phyloP scores from a whole-genome alignment of 306 rosid genomes.

The Rosa lucieae region DNA sequence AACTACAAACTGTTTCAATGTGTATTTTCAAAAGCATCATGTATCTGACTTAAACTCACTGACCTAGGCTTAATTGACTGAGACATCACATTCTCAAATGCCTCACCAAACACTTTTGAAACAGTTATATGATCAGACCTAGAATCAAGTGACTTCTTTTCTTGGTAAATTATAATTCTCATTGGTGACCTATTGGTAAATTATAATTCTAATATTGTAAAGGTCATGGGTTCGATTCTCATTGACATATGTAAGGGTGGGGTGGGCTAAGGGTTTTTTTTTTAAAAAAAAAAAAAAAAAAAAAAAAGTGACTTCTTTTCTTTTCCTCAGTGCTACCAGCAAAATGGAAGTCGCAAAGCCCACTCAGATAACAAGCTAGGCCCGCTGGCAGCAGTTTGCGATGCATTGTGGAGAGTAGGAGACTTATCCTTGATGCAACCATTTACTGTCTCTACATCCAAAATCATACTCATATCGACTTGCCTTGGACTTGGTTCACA shows the following conservation, averaged over 20 bases:
- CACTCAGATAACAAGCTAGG: not conserved
- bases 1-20: not conserved
- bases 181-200: too few species aligned
- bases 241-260: too few species aligned
- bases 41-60: not conserved
- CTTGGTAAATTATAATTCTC: too few species aligned
- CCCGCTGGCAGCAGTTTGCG: not conserved
- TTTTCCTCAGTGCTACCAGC: not conserved
- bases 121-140: not conserved
- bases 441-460: not conserved
- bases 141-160: not conserved
- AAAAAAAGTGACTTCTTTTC: not conserved
- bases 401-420: not conserved
- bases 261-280: too few species aligned
- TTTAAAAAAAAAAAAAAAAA: too few species aligned
- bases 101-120: not conserved
- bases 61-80: not conserved
- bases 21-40: not conserved
- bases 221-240: too few species aligned
- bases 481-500: not conserved
- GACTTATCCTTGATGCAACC: not conserved
- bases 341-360: not conserved
- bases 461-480: not conserved
- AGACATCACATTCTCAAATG: slow-evolving; percentile 1
- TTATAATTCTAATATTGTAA: too few species aligned